Evolutionary conservation across 2,329 filamentous ascomycete genomes (phyloP).

Genomic region (Alternaria rosae): DNA sequence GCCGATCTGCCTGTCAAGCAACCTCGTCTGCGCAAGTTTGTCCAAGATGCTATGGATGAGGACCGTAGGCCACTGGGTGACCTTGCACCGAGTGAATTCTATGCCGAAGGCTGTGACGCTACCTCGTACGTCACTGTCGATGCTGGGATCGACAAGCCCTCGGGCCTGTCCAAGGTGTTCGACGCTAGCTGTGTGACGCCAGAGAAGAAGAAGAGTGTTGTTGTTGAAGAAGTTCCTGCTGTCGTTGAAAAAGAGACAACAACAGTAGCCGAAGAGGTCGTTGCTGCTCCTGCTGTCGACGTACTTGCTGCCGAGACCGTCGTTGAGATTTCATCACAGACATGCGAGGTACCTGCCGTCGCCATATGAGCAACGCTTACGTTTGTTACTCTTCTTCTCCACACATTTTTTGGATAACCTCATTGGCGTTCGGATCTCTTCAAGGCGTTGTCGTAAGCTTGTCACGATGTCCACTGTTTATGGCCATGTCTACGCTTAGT

Average conservation of each 20-base stretch:
- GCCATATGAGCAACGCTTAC: neutral
- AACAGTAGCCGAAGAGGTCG: neutral
- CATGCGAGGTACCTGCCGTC: neutral
- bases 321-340: neutral
- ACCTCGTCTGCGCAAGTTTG: conserved; percentile 34
- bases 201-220: conserved; percentile 17
- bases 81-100: conserved; percentile 48
- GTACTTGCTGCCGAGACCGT: neutral
- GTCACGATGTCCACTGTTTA: neutral
- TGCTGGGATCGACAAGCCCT: conserved; percentile 44
- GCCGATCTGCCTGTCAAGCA: conserved; percentile 35
- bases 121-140: conserved; percentile 48
- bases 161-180: conserved; percentile 46
- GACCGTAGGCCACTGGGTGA: conserved; percentile 50
- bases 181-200: conserved; percentile 26
- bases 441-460: neutral
- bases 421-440: neutral
- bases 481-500: neutral
- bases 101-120: conserved; percentile 48
- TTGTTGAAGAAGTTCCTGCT: neutral
- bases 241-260: neutral
- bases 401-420: neutral
- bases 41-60: conserved; percentile 52
- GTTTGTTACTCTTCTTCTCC: neutral
- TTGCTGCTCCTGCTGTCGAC: neutral